Percentiles rank a stretch among this genome's conserved stretches.
Conservation (phyloP, 2,329 filamentous ascomycete genomes). For the Exophiala lecanii-corni region DNA sequence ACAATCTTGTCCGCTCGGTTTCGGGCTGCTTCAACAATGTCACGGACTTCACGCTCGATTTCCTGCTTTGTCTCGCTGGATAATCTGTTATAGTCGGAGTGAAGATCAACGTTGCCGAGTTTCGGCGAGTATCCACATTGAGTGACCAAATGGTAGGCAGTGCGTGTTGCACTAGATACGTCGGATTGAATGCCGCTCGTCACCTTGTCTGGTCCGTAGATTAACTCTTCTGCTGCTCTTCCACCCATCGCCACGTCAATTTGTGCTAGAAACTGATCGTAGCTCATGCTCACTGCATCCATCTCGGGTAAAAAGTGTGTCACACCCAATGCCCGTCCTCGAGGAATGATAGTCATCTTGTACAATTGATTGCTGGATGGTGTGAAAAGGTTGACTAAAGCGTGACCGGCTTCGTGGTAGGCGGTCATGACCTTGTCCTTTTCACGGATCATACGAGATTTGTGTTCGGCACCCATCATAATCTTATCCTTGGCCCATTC, state of each 20-base stretch:
- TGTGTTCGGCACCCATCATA: conserved; percentile 90
- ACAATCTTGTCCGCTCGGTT: conserved; percentile 68
- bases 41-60: conserved; percentile 85
- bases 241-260: conserved; percentile 81
- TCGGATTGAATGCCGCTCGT: conserved; percentile 84
- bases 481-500: conserved; percentile 99
- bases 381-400: conserved; percentile 80
- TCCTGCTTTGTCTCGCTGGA: conserved; percentile 80
- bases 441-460: conserved; percentile 81
- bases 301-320: conserved; percentile 85
- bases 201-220: conserved; percentile 86
- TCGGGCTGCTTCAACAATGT: conserved; percentile 75
- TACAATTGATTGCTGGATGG: conserved; percentile 74
- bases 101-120: conserved; percentile 86
- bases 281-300: conserved; percentile 76
- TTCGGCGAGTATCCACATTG: conserved; percentile 81
- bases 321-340: conserved; percentile 78
- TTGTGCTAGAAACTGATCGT: conserved; percentile 72
- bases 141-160: conserved; percentile 85
- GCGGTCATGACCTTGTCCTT: conserved; percentile 90
- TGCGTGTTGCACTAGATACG: conserved; percentile 72
- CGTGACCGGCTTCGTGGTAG: conserved; percentile 93
- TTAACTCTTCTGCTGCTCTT: conserved; percentile 82
- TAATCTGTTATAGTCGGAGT: conserved; percentile 71
- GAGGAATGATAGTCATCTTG: conserved; percentile 94